phyloP scores from a whole-genome alignment of 108 stramenopile species.

The Aurantiochytrium sp. region DNA sequence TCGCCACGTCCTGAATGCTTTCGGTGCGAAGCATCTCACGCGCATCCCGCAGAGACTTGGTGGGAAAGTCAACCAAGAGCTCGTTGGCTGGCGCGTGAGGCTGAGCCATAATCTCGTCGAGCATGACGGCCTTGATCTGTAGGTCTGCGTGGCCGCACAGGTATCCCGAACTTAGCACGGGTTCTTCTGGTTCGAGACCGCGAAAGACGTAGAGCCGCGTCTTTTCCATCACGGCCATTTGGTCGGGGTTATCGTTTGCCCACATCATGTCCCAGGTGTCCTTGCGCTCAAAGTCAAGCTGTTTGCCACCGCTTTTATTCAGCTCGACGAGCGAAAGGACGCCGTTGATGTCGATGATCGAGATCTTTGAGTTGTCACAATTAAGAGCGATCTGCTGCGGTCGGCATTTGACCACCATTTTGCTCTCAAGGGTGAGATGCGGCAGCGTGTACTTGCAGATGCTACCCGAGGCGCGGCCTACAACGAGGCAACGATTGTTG shows the following conservation, averaged over 20 bases:
- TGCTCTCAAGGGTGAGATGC: constrained; percentile 29
- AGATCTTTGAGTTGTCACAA: constrained; percentile 32
- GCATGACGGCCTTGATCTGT: constrained; percentile 28
- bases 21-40: constrained; percentile 31
- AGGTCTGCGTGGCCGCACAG: constrained; percentile 31
- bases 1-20: constrained; percentile 17
- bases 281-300: constrained; percentile 31
- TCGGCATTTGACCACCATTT: background rate
- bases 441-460: constrained; percentile 47
- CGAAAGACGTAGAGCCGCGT: constrained; percentile 40
- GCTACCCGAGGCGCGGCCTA: constrained; percentile 38
- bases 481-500: constrained; percentile 30
- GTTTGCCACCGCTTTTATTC: constrained; percentile 14
- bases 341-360: constrained; percentile 38
- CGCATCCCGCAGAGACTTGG: constrained; percentile 32
- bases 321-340: constrained; percentile 39
- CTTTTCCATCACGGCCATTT: constrained; percentile 54
- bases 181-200: constrained; percentile 39
- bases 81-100: constrained; percentile 26
- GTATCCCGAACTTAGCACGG: constrained; percentile 35
- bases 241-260: constrained; percentile 39
- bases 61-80: constrained; percentile 35
- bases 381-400: constrained; percentile 38
- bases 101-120: constrained; percentile 40
- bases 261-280: constrained; percentile 49